Evolutionary conservation across 495 filamentous ascomycete genomes (phyloP), one percentile per base, ranked within the genome.

Genomic region (Pseudomonodictys pantanalensis): DNA sequence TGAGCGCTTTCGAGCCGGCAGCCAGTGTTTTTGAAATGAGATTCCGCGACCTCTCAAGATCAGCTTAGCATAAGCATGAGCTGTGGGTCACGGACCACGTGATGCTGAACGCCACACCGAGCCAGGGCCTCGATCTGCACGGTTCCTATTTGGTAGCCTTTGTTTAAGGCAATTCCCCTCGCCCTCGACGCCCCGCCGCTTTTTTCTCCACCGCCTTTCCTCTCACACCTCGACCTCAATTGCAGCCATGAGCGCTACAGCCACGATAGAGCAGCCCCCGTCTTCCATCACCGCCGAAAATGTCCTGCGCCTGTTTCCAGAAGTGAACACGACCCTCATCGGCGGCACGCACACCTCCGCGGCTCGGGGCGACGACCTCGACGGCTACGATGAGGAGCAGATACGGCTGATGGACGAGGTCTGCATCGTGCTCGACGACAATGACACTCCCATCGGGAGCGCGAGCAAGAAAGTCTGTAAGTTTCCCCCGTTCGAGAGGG

Each of bases 401-500:
- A 92, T 96, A 60, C 86, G 92, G 25, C 76, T 99, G 65, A 99
- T 99, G 93, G 95, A 99, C 59, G 93, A 99, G 75, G 89, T 99
- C 7, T 99, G 93, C 79, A 99, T 99, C 69, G 93, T 99, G 15
- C 72, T 91, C 44, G 93, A 97, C 69, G 85, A 93, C 59, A 79
- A 97, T 67, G 93, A 99, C 71, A 81, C 82, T 50, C 95, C 93
- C 2, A 96, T 99, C 71, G 93, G 95, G 43, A 96, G 90, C 58
- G 92, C 90, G 33, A 96, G 91, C 83, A 99, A 99, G 83, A 99
- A 97, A 81, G 79, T 89, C 56, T 99, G 93, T 96, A 81, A 59
- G 86, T 79, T 26, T n/a, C 22, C 35, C 17, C 11, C 43, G 43
- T 41, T 26, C 48, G 25, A 48, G 51, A 32, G 53, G 18, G 54